phyloP scores from a whole-genome alignment of 179 eudicot genomes.

The Camellia oleifera region DNA sequence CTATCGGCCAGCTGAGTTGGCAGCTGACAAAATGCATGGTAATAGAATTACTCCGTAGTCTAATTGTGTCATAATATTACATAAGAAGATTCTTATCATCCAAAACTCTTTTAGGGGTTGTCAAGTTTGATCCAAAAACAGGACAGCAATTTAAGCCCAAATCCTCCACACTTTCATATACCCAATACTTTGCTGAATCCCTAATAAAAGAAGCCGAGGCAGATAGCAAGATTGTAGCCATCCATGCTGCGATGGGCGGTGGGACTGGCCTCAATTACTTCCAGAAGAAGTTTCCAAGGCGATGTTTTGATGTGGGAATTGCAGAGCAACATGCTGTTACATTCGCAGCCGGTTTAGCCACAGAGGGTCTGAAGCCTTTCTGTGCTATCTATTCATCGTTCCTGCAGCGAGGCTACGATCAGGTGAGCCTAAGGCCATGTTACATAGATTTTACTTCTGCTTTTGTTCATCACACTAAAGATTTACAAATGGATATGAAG shows the following conservation, averaged over 20 bases:
- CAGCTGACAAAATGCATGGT: slow-evolving; percentile 80
- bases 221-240: slow-evolving; percentile 56
- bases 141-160: slow-evolving; percentile 67
- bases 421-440: slow-evolving; percentile 28
- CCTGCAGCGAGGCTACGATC: slow-evolving; percentile 72
- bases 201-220: slow-evolving; percentile 59
- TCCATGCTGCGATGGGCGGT: slow-evolving; percentile 85
- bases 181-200: slow-evolving; percentile 68
- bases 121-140: slow-evolving; percentile 57
- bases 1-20: slow-evolving; percentile 65
- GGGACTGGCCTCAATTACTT: slow-evolving; percentile 75
- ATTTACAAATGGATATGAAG: slow-evolving; percentile 23
- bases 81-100: neutral
- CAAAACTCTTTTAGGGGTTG: slow-evolving; percentile 46
- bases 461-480: neutral
- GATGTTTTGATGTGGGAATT: slow-evolving; percentile 78
- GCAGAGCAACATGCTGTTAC: slow-evolving; percentile 85
- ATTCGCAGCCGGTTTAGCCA: slow-evolving; percentile 76
- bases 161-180: slow-evolving; percentile 57
- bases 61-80: neutral
- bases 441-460: neutral
- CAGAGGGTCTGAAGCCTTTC: slow-evolving; percentile 79
- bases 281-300: slow-evolving; percentile 58
- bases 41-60: slow-evolving; percentile 5
- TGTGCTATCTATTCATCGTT: slow-evolving; percentile 75